Conservation (phyloP, 2,329 filamentous ascomycete species). For the Venturia carpophila region DNA sequence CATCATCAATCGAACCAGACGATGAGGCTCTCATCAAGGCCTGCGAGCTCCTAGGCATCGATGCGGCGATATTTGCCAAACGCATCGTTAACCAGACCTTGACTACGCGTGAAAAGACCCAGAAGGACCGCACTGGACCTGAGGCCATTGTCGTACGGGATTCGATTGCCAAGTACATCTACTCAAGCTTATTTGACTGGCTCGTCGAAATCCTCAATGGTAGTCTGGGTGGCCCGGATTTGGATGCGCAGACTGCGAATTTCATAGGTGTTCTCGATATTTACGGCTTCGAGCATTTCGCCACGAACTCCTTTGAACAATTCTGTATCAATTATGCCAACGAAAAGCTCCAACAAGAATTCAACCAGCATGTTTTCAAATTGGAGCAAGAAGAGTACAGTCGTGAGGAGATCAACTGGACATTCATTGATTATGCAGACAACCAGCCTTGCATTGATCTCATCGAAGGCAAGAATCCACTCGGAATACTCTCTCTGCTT, state of each 20-base stretch:
- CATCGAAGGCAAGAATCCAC: constrained; percentile 73
- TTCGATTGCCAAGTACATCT: constrained; percentile 97
- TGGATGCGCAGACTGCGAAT: constrained; percentile 64
- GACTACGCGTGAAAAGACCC: constrained; percentile 94
- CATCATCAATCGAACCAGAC: constrained; percentile 70
- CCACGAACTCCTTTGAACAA: constrained; percentile 99
- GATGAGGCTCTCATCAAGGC: constrained; percentile 79
- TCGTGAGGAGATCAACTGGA: constrained; percentile 96
- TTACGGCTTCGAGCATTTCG: constrained; percentile 98
- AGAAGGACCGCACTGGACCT: constrained; percentile 86
- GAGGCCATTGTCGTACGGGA: constrained; percentile 92
- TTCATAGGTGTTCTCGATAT: constrained; percentile 99
- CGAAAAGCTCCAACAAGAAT: constrained; percentile 97
- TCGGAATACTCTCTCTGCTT: constrained; percentile 83
- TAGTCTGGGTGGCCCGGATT: constrained; percentile 79
- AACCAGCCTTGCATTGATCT: constrained; percentile 98
- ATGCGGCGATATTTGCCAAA: constrained; percentile 78
- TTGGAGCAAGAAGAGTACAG: constrained; percentile 98
- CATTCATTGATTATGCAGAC: constrained; percentile 98
- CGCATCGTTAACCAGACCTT: constrained; percentile 98
- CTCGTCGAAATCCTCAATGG: constrained; percentile 94
- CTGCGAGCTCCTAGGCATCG: constrained; percentile 78
- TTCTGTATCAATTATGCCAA: constrained; percentile 99
- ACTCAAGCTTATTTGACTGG: constrained; percentile 98
- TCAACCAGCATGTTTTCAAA: constrained; percentile 99